Evolutionary conservation across 208 protist genomes (phyloP).

Genomic region (Herpetomonas tarakana): DNA sequence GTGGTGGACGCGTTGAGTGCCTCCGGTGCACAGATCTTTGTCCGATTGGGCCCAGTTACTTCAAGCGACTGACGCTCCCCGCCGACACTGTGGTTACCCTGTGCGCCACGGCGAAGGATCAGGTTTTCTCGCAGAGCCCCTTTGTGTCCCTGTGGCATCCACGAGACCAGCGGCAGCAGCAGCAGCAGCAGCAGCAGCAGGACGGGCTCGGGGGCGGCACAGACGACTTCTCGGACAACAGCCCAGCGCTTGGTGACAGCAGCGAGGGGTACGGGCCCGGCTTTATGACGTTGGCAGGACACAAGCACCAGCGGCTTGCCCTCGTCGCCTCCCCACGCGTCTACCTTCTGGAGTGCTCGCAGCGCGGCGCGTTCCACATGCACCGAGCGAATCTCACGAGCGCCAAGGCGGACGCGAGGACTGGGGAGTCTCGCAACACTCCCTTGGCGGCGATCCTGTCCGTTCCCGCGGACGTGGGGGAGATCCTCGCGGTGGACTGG

Average conservation of each 20-base stretch:
- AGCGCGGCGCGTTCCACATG: constrained; percentile 6
- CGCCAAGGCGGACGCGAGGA: background rate
- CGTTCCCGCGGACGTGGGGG: background rate
- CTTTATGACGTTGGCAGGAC: too few relatives aligned
- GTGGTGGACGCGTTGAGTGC: background rate
- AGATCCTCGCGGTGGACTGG: constrained; percentile 11
- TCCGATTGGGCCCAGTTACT: background rate
- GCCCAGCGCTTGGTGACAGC: background rate
- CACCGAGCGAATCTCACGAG: background rate
- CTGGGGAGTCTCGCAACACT: too few relatives aligned
- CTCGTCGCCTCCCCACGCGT: background rate
- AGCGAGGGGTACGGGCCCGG: too few relatives aligned
- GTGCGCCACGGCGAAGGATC: background rate
- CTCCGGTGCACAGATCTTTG: background rate
- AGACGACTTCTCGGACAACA: background rate
- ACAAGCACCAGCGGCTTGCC: background rate
- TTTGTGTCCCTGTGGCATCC: background rate
- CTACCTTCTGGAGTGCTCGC: background rate
- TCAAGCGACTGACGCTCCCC: background rate
- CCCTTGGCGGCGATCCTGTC: background rate
- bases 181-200: background rate
- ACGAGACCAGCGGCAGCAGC: background rate
- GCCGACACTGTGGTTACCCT: background rate
- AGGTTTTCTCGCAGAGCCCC: background rate
- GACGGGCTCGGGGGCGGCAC: background rate